Evolutionary conservation across 352 stramenopile species (phyloP).

Genomic region (Phytophthora pluvialis): DNA sequence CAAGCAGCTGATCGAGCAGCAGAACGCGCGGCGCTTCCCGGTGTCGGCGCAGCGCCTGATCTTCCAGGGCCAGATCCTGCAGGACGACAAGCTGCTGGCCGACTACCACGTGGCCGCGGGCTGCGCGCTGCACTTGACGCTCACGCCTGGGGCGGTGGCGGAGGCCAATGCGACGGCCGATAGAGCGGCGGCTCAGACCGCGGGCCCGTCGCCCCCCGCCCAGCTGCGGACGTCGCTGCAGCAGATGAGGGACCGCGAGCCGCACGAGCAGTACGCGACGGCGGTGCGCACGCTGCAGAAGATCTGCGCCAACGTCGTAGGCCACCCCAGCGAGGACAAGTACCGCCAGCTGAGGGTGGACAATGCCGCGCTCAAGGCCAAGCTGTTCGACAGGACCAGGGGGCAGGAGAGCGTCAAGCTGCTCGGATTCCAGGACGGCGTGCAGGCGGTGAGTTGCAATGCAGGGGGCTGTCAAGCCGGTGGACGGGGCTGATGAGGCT

Average conservation of each 20-base stretch:
- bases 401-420: slow-evolving; percentile 68
- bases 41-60: slow-evolving; percentile 81
- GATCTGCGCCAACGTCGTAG: slow-evolving; percentile 84
- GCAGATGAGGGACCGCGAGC: slow-evolving; percentile 58
- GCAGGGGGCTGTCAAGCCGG: background rate
- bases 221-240: slow-evolving; percentile 59
- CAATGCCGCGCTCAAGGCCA: slow-evolving; percentile 71
- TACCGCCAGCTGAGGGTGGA: slow-evolving; percentile 76
- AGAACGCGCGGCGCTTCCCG: slow-evolving; percentile 64
- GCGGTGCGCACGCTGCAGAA: slow-evolving; percentile 78
- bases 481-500: background rate
- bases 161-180: slow-evolving; percentile 20
- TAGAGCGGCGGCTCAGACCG: background rate
- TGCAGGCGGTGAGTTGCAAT: slow-evolving; percentile 58
- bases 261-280: slow-evolving; percentile 45
- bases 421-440: slow-evolving; percentile 72
- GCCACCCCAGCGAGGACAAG: slow-evolving; percentile 75
- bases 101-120: slow-evolving; percentile 70
- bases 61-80: slow-evolving; percentile 87
- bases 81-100: slow-evolving; percentile 68
- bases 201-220: slow-evolving; percentile 12
- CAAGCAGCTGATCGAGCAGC: slow-evolving; percentile 69
- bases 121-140: slow-evolving; percentile 78
- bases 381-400: slow-evolving; percentile 63
- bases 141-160: slow-evolving; percentile 42